Evolutionary conservation across 805 yeast genomes (phyloP).

Genomic region (Sungouiella thailandica): DNA sequence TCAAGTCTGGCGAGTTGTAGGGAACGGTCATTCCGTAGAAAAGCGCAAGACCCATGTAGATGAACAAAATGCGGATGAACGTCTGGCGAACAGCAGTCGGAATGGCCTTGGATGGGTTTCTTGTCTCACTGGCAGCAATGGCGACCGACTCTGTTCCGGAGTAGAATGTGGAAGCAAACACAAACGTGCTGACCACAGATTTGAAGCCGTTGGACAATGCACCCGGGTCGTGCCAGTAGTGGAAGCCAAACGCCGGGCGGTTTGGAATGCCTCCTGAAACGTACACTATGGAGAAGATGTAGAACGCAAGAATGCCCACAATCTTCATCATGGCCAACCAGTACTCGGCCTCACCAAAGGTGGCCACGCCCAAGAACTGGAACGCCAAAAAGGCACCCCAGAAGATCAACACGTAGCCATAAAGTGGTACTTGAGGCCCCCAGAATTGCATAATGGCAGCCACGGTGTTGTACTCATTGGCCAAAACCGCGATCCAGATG

Average conservation of each 20-base stretch:
- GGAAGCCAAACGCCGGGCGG: conserved; percentile 34
- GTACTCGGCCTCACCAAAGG: conserved; percentile 56
- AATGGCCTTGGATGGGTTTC: conserved; percentile 52
- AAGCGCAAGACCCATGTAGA: conserved; percentile 51
- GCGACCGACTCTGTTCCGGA: conserved; percentile 57
- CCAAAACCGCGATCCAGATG: conserved; percentile 52
- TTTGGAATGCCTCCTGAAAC: conserved; percentile 42
- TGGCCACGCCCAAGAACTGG: conserved; percentile 47
- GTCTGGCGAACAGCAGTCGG: conserved; percentile 57
- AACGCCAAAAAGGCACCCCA: conserved; percentile 48
- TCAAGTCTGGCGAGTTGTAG: conserved; percentile 44
- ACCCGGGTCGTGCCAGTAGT: conserved; percentile 41
- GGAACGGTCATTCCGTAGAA: conserved; percentile 58
- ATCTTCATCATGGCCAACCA: conserved; percentile 48
- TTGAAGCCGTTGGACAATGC: conserved; percentile 45
- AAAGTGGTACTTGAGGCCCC: conserved; percentile 49
- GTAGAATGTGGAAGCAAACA: conserved; percentile 56
- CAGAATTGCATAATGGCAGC: conserved; percentile 47
- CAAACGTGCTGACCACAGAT: conserved; percentile 53
- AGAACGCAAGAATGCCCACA: conserved; percentile 43
- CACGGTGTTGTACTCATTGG: conserved; percentile 51
- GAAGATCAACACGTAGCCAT: conserved; percentile 51
- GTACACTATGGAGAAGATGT: conserved; percentile 45
- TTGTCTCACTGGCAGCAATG: conserved; percentile 56
- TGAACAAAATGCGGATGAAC: conserved; percentile 48